Base-by-base conservation (phyloP, 1,284 basidiomycete genomes). In the Agaricales sp. region DNA sequence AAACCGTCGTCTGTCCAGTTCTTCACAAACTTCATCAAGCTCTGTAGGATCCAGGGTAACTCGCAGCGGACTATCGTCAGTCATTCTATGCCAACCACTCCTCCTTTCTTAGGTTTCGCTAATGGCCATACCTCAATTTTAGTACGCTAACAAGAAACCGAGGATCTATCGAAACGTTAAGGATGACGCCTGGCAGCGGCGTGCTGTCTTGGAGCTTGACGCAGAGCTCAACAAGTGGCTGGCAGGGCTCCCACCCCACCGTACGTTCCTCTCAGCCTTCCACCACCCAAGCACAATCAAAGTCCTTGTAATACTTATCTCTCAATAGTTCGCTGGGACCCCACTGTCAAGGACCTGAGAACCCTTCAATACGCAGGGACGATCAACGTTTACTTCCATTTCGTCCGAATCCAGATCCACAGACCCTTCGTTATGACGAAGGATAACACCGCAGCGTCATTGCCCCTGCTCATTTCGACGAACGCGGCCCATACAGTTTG, bases 361-460 rank as follows among this genome's bases (percentile, higher is more conserved):
- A 41, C 19, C 51, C 74, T 78, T 54, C 63, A 68, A 45, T 75
- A 78, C 59, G 73, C 73, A 2, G 73, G 72, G 1, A 56, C 63
- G 8, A 64, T 80, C 2, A 74, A 75, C 54, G 56, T 67, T 4
- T 63, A 68, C 21, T 78, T 73, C 59, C 76, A 79, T 58, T 67
- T 72, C 41, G 57, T 68, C 12, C 69, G 69, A 52, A 77, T 80
- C 54, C 63, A 73, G 25, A 70, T 79, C 46, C 77, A 80, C 56
- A 69, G 77, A 12, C 75, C 75, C 0, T 80, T 78, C 62, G 76
- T 80, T 41, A n/a, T 41, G 8, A 41, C 13, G 4, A 8, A 8
- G 16, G 19, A 41, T 8, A 20, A 4, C 19, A 41, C 39, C 6
- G 39, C n/a, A 4, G n/a, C 39, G 6, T 4, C n/a, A 4, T 18